phyloP scores from a whole-genome alignment of 1,139 yeast genomes.

The Saccharomyces hybrid region DNA sequence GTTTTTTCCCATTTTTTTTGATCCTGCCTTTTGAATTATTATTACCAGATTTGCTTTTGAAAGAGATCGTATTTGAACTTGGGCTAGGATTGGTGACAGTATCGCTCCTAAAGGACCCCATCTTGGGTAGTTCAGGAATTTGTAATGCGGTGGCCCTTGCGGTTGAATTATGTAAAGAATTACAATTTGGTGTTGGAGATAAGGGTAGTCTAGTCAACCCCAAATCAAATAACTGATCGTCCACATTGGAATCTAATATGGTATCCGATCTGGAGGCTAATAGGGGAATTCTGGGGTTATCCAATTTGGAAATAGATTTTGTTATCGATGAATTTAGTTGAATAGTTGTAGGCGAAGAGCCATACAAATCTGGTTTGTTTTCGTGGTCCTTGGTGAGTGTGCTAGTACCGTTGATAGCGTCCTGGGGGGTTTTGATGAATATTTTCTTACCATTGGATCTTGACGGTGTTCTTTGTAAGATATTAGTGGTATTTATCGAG shows the following conservation, averaged over 20 bases:
- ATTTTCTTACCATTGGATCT: conserved; percentile 7
- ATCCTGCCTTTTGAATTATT: conserved; percentile 10
- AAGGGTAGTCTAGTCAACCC: conserved; percentile 15
- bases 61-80: conserved; percentile 4
- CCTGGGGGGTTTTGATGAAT: not conserved
- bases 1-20: conserved; percentile 20
- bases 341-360: conserved; percentile 32
- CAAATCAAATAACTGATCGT: conserved; percentile 8
- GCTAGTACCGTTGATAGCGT: not conserved
- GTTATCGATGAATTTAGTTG: conserved; percentile 31
- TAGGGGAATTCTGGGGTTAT: conserved; percentile 4
- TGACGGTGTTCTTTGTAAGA: conserved; percentile 5
- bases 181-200: conserved; percentile 30
- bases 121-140: conserved; percentile 32
- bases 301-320: conserved; percentile 21
- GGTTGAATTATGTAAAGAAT: conserved; percentile 2
- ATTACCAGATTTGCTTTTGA: not conserved
- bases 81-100: conserved; percentile 8
- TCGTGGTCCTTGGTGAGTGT: conserved; percentile 6
- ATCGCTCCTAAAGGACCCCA: conserved; percentile 32
- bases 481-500: not conserved
- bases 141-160: conserved; percentile 9
- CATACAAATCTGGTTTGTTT: conserved; percentile 19
- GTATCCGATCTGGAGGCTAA: conserved; percentile 4
- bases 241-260: conserved; percentile 14